Percentiles rank a stretch among this genome's conserved stretches.
phyloP scores from a whole-genome alignment of 768 basidiomycete genomes.

The Coprinellus aureogranulatus region DNA sequence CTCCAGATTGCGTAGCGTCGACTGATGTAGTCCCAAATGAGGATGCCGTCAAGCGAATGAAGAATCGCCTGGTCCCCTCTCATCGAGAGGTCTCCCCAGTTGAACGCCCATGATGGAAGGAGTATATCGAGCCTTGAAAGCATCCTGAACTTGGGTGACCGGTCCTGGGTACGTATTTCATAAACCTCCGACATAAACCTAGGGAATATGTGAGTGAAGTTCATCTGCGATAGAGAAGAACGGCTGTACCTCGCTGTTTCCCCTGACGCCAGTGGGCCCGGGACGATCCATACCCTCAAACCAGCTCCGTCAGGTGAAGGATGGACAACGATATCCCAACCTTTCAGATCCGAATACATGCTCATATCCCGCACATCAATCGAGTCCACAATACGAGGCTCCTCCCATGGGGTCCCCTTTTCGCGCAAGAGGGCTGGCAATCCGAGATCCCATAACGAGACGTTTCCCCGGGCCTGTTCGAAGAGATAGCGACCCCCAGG shows the following conservation, averaged over 20 bases:
- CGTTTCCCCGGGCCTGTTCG: neutral
- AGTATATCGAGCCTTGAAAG: neutral
- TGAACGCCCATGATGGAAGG: neutral
- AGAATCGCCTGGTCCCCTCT: neutral
- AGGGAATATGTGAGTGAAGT: neutral
- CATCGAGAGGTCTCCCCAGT: neutral
- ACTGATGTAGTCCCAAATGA: neutral
- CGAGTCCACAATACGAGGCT: neutral
- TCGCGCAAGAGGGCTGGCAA: neutral
- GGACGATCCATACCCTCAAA: neutral
- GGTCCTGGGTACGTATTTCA: neutral
- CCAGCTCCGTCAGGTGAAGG: neutral
- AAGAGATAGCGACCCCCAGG: neutral
- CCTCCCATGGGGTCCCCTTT: neutral
- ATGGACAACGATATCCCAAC: neutral
- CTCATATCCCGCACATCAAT: neutral
- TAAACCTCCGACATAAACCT: neutral
- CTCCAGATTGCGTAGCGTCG: neutral
- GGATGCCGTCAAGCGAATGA: neutral
- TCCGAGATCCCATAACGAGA: neutral
- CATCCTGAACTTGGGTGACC: neutral
- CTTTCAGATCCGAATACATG: neutral
- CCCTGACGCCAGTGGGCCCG: neutral
- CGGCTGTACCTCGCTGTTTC: neutral
- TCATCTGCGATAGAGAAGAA: neutral